Evolutionary conservation across 345 rosid genomes (phyloP).

Genomic region (Salix arbutifolia): DNA sequence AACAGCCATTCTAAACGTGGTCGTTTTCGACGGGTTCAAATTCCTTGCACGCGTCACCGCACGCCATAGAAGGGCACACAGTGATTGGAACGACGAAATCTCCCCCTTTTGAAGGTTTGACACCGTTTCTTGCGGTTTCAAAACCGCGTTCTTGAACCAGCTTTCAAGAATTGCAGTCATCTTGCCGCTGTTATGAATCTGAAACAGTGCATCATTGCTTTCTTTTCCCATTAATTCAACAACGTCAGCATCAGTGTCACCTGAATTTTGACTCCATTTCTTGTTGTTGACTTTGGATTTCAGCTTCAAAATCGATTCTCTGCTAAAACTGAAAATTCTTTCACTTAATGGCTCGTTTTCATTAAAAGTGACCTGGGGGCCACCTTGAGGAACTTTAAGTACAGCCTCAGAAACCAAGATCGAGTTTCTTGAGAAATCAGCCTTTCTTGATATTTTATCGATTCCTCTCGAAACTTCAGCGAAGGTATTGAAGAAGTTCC

Average conservation of each 20-base stretch:
- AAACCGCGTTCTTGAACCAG: slow-evolving; percentile 32
- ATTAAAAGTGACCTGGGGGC: slow-evolving; percentile 67
- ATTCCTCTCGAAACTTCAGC: slow-evolving; percentile 62
- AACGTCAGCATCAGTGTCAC: slow-evolving; percentile 23
- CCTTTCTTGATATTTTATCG: slow-evolving; percentile 35
- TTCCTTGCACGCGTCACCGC: slow-evolving; percentile 86
- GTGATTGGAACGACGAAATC: slow-evolving; percentile 87
- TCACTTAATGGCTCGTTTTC: slow-evolving; percentile 65
- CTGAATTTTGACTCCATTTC: slow-evolving; percentile 19
- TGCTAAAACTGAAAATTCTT: slow-evolving; percentile 77
- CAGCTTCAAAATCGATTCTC: slow-evolving; percentile 56
- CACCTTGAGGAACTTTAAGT: slow-evolving; percentile 61
- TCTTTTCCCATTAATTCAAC: slow-evolving; percentile 65
- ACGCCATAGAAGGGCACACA: slow-evolving; percentile 71
- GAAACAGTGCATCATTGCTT: slow-evolving; percentile 43
- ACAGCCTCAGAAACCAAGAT: slow-evolving; percentile 62
- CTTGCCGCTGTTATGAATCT: slow-evolving; percentile 28
- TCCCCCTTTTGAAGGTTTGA: slow-evolving; percentile 31
- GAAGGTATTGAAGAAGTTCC: slow-evolving; percentile 89
- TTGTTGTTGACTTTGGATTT: slow-evolving; percentile 56
- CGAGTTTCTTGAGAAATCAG: slow-evolving; percentile 64
- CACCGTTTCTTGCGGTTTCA: slow-evolving; percentile 18
- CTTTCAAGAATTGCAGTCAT: slow-evolving; percentile 34
- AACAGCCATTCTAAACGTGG: slow-evolving; percentile 93
- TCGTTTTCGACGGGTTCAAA: slow-evolving; percentile 40